Evolutionary conservation across 163 green algal species (phyloP).

Genomic region (Scenedesmus sp.): DNA sequence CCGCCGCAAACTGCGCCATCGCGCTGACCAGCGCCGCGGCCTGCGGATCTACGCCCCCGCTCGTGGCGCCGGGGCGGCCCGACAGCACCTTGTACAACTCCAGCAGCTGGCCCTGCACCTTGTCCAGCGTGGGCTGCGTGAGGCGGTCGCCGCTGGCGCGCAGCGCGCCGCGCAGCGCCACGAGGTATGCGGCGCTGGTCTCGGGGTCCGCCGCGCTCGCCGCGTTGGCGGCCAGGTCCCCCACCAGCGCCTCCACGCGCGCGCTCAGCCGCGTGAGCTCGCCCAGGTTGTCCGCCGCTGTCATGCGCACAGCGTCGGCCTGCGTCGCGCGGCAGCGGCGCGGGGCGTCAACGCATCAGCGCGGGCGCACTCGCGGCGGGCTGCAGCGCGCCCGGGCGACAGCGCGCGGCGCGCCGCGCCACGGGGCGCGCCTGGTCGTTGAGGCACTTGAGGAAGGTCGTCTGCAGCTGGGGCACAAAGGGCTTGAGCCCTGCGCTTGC

Average conservation of each 20-base stretch:
- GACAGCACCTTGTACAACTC: constrained; percentile 2
- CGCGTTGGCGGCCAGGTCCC: constrained; percentile 72
- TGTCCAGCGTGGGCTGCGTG: constrained; percentile 55
- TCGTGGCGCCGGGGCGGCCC: background rate
- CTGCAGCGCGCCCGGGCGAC: no score
- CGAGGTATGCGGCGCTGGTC: constrained; percentile 63
- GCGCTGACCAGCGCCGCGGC: constrained; percentile 48
- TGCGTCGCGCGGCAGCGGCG: no score
- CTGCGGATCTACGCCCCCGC: background rate
- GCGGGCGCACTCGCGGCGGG: no score
- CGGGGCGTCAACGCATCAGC: no score
- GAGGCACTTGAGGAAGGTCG: constrained; percentile 98
- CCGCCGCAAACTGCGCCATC: constrained; percentile 34
- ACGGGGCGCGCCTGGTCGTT: constrained; percentile 61
- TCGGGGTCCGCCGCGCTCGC: constrained; percentile 23
- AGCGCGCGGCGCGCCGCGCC: no score
- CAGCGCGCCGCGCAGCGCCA: constrained; percentile 69
- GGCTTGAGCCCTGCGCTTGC: constrained; percentile 89
- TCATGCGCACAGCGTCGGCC: constrained; percentile 68
- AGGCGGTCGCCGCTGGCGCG: constrained; percentile 67
- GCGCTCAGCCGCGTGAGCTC: constrained; percentile 80
- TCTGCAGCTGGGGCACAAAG: constrained; percentile 99
- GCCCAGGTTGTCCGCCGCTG: constrained; percentile 89
- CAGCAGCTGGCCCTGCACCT: constrained; percentile 52
- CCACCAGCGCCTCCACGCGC: constrained; percentile 86